These are phyloP conservation scores for Phytomonas sp. DNA, from an alignment of 208 protist genomes.

Conservation along the genomic window DNA sequence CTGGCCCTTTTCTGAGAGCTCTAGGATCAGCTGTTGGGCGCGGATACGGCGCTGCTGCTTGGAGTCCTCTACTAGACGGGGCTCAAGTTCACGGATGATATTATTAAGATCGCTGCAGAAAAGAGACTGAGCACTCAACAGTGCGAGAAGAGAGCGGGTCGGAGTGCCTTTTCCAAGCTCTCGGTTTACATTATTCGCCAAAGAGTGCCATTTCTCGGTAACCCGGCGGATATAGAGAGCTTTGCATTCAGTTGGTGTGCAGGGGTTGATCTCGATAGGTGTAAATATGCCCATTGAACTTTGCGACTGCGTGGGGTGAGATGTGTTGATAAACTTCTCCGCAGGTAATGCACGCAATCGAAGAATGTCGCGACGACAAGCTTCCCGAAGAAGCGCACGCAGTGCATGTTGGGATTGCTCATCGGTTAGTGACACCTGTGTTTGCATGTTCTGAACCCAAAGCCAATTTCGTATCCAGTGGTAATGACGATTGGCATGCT, in stretches of 20 bases:
- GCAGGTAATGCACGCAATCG: conserved; percentile 23
- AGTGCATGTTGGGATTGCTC: conserved; percentile 27
- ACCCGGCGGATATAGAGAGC: conserved; percentile 17
- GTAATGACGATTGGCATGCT: conserved; percentile 12
- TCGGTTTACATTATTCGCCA: conserved; percentile 22
- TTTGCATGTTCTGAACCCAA: conserved; percentile 23
- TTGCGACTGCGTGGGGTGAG: conserved; percentile 9
- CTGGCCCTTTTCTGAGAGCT: conserved; percentile 16
- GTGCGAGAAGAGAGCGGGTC: conserved; percentile 18
- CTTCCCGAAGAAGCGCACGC: conserved; percentile 27
- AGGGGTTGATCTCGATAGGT: conserved; percentile 18
- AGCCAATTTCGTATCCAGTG: conserved; percentile 16
- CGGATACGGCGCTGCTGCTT: conserved; percentile 25
- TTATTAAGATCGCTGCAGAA: conserved; percentile 23
- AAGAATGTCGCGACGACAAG: conserved; percentile 22
- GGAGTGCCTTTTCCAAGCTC: conserved; percentile 19
- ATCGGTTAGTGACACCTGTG: conserved; percentile 3
- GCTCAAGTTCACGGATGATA: conserved; percentile 32
- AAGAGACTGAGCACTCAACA: conserved; percentile 22
- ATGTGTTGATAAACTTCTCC: conserved; percentile 14
- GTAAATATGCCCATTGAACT: conserved; percentile 16
- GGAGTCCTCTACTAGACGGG: conserved; percentile 23
- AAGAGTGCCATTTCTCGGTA: conserved; percentile 20
- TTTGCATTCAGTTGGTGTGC: conserved; percentile 22
- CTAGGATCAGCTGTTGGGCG: conserved; percentile 22